Evolutionary conservation across 352 stramenopile species (phyloP), one percentile per base, ranked within the genome.

Genomic region (Phytophthora capsici): DNA sequence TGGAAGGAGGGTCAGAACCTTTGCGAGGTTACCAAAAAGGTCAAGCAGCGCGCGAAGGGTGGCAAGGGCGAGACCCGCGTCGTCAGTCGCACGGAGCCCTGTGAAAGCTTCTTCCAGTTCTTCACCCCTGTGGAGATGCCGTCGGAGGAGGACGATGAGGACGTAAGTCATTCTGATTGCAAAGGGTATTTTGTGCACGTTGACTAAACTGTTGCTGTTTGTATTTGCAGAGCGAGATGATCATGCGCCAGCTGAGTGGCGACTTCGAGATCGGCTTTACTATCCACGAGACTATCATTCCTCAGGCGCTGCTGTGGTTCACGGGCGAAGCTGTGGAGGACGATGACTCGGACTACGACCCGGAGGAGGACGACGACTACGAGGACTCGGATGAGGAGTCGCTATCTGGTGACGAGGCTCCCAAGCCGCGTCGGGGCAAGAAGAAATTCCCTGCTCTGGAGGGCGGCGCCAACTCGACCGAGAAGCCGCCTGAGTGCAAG

Each of bases 401-500:
- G 17, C 82, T 85, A 32, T 81, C 69, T 9, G 79, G 78, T 22
- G 82, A 88, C 28, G 83, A 92, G 38, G 69, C 68, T 16, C 75
- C 73, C 26, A 83, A 82, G 59, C 73, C 68, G 6, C 73, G 70
- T 32, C 67, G 65, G 28, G 64, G 69, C 43, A 93, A 90, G 74
- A 92, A 92, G 75, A 90, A 92, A 63, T 89, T 89, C 71, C 80
- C 86, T 16, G 82, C 78, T 41, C 76, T 95, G 12, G 82, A 93
- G 32, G 72, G 77, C 48, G 73, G 74, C 20, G 68, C 59, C 36
- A 75, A 71, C 48, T 92, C 86, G 51, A 88, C 79, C 20, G 85
- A 95, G 75, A 93, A 95, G 74, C 87, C 87, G 37, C 84, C 84
- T 46, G 87, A 95, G 82, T 95, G 87, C 82, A 95, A 95, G 79